Base-by-base conservation (phyloP, 139 green algal genomes). In the Picochlorum sp. region DNA sequence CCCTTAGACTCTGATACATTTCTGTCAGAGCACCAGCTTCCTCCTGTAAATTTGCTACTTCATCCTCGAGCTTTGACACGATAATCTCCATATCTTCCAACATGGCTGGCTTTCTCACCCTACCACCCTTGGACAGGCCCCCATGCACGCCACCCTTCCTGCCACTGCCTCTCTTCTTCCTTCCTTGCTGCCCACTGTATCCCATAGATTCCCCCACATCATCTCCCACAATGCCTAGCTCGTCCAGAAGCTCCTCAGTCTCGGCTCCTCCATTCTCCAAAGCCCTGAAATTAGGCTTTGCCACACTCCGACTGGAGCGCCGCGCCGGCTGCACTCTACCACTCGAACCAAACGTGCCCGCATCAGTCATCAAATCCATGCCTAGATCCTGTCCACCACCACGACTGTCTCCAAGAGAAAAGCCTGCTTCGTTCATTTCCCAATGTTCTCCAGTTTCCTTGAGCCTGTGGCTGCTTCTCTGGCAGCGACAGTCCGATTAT, bases 251-350 rank as follows among this genome's bases (percentile, higher is more conserved):
- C 8, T 41, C 34, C 34, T 41, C 34, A 41, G 34, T 41, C 34
- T 41, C 34, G 8, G 9, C 34, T 58, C 50, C 56, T 13, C 30
- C 56, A 45, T 10, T 45, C 13, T 62, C 56, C n/a, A 62, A 45
- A n/a, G 56, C 56, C n/a, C n/a, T 62, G 6, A 62, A 62, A 18
- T 62, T 20, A 21, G 56, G 56, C 56, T 62, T 62, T 44, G n/a
- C 56, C 18, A 62, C 56, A 44, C 31, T 44, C 16, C 56, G 56
- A 54, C 34, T 41, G 34, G 34, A 41, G 0, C 34, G 34, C 34
- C 34, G 34, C 8, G 34, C 7, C 14, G 34, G 34, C 34, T 41
- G 34, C 34, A 11, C 8, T 11, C 8, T 41, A 13, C 34, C 34
- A 14, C 34, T 3, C 8, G 1, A 11, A 41, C 8, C 34, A 41